Base-by-base conservation (phyloP, 2,329 filamentous ascomycete genomes). In the Periconia sp. region DNA sequence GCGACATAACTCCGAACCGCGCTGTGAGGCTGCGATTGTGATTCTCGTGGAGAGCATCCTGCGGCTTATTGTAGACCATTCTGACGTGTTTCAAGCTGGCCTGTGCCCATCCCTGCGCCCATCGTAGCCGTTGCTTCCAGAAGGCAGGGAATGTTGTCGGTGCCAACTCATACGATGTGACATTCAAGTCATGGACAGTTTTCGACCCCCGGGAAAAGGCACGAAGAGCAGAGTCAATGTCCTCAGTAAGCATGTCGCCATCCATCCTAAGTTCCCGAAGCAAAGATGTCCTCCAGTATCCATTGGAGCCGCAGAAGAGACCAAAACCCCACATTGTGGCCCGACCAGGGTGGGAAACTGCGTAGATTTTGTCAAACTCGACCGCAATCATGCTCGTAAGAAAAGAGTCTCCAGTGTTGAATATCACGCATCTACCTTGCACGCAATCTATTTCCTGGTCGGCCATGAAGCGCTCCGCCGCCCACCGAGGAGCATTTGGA, bases 311-410 rank as follows among this genome's bases (percentile, higher is more conserved):
- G 39, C 73, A 76, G 59, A 78, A 78, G 4, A 78, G 66, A 11
- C 75, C 75, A 41, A 78, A 78, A 4, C 69, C 71, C 57, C 71
- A 78, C 66, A 78, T 72, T 4, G 70, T 65, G 8, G 73, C 69
- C 8, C 75, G 69, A 4, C 75, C 75, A 2, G 75, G 75, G 49
- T 78, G 75, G 9, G 75, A 77, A 9, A 77, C 75, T 2, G 75
- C 75, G 50, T 78, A 78, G 45, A 78, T 78, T 56, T 78, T 78
- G 57, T 78, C 75, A 42, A 78, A 78, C 48, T 78, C 75, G 23
- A 78, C 71, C 2, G 73, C 68, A 12, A 78, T 77, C 73, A 78
- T 73, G 33, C 65, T 70, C 1, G 75, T 70, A 30, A 75, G 63
- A 50, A 76, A 68, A 4, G 63, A 70, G 4, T 73, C 71, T 10